These are phyloP conservation scores for Lolium perenne DNA, from an alignment of 176 grass and related monocot species.

Conservation along the genomic window DNA sequence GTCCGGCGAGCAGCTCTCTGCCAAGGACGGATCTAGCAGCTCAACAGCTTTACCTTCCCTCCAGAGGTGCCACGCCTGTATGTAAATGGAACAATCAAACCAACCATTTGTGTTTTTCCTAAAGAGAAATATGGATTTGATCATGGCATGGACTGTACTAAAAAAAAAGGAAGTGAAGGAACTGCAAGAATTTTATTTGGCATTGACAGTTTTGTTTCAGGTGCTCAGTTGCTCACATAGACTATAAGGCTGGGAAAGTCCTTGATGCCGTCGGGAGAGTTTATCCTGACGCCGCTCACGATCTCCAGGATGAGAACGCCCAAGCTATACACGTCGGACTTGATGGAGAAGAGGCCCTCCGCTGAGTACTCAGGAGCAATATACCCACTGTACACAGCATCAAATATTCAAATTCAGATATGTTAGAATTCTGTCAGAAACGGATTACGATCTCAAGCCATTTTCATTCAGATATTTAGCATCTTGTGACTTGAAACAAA, in stretches of 20 bases:
- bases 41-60: conserved; percentile 46
- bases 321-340: conserved; percentile 76
- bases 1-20: conserved; percentile 27
- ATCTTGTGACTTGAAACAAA: not conserved
- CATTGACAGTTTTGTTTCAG: too few relatives aligned
- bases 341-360: conserved; percentile 64
- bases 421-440: not conserved
- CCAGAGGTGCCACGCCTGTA: conserved; percentile 68
- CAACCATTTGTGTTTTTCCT: too few relatives aligned
- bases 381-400: conserved; percentile 51
- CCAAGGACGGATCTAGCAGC: conserved; percentile 53
- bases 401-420: too few relatives aligned
- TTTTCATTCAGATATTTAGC: too few relatives aligned
- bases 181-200: too few relatives aligned
- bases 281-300: conserved; percentile 59
- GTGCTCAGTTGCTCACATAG: conserved; percentile 47
- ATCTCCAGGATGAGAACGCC: conserved; percentile 66
- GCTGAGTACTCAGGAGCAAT: conserved; percentile 69
- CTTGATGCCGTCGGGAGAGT: conserved; percentile 39
- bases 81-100: too few relatives aligned
- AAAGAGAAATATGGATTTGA: not conserved
- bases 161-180: too few relatives aligned
- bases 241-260: conserved; percentile 60
- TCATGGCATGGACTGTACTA: too few relatives aligned
- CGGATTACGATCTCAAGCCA: not conserved